phyloP scores from a whole-genome alignment of 192 early-diverging fungal species.

The Backusella tuberculispora region DNA sequence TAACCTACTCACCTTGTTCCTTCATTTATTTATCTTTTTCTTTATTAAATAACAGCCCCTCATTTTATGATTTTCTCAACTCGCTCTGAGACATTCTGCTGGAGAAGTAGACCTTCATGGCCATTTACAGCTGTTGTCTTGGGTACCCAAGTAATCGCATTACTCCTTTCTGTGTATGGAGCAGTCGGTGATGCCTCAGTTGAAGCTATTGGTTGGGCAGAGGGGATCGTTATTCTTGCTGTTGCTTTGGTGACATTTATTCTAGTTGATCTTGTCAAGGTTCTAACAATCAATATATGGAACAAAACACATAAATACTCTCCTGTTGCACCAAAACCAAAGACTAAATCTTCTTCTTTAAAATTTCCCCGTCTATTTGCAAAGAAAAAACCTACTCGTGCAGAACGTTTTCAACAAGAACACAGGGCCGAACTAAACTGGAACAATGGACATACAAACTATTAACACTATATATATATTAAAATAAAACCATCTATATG shows the following conservation, averaged over 20 bases:
- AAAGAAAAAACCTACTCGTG: constrained; percentile 11
- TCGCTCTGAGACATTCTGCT: constrained; percentile 64
- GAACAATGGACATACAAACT: background rate
- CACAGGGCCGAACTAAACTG: constrained; percentile 2
- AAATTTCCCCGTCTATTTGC: background rate
- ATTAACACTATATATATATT: background rate
- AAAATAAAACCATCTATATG: background rate
- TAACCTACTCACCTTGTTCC: too few relatives aligned
- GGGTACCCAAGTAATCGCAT: constrained; percentile 73
- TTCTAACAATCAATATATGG: constrained; percentile 31
- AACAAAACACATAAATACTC: constrained; percentile 11
- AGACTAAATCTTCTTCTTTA: background rate
- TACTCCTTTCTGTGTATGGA: constrained; percentile 58
- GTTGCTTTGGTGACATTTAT: constrained; percentile 61
- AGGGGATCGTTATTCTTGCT: constrained; percentile 55
- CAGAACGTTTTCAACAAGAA: constrained; percentile 12
- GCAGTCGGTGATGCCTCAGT: constrained; percentile 38
- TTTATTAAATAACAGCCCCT: constrained; percentile 46
- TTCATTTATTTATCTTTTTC: background rate
- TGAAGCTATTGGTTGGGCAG: constrained; percentile 48
- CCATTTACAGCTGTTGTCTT: constrained; percentile 62
- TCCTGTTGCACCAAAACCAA: background rate
- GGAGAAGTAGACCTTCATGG: constrained; percentile 59
- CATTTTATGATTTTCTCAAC: constrained; percentile 83
- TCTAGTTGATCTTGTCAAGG: constrained; percentile 70